Evolutionary conservation across 805 yeast genomes (phyloP).

Genomic region (Sugiyamaella marilandica): DNA sequence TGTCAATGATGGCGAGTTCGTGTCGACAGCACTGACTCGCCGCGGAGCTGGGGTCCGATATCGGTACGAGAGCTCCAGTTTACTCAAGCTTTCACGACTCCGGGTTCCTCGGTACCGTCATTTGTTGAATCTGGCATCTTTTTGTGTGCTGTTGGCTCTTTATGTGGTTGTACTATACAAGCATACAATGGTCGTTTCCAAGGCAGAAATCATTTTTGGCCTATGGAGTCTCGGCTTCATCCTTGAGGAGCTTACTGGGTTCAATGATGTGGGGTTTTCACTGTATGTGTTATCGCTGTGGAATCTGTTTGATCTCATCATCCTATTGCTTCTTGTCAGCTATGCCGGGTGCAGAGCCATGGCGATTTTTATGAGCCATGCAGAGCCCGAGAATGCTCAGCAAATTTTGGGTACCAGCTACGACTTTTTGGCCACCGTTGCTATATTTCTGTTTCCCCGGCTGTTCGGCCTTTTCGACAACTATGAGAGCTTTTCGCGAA

Average conservation of each 20-base stretch:
- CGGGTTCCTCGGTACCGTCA: conserved; percentile 38
- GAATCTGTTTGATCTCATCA: conserved; percentile 46
- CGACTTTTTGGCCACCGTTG: conserved; percentile 37
- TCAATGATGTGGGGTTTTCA: conserved; percentile 42
- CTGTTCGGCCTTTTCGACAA: conserved; percentile 43
- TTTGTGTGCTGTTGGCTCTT: conserved; percentile 30
- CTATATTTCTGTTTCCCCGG: conserved; percentile 47
- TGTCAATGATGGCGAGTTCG: conserved; percentile 26
- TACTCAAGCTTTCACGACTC: conserved; percentile 36
- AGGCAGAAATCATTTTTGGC: conserved; percentile 40
- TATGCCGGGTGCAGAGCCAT: conserved; percentile 26
- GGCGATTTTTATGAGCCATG: conserved; percentile 9
- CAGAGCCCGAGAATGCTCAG: conserved; percentile 3
- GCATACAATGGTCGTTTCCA: conserved; percentile 15
- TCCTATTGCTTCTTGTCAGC: conserved; percentile 37
- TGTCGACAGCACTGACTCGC: conserved; percentile 26
- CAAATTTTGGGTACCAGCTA: conserved; percentile 16
- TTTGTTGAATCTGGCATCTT: conserved; percentile 28
- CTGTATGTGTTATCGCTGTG: conserved; percentile 48
- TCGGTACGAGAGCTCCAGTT: conserved; percentile 31
- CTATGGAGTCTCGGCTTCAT: conserved; percentile 44
- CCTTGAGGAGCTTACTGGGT: conserved; percentile 43
- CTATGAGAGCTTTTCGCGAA: conserved; percentile 48
- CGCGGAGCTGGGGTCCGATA: conserved; percentile 35
- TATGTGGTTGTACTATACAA: conserved; percentile 28